phyloP scores from a whole-genome alignment of 108 stramenopile genomes.

The Fistulifera pelliculosa region DNA sequence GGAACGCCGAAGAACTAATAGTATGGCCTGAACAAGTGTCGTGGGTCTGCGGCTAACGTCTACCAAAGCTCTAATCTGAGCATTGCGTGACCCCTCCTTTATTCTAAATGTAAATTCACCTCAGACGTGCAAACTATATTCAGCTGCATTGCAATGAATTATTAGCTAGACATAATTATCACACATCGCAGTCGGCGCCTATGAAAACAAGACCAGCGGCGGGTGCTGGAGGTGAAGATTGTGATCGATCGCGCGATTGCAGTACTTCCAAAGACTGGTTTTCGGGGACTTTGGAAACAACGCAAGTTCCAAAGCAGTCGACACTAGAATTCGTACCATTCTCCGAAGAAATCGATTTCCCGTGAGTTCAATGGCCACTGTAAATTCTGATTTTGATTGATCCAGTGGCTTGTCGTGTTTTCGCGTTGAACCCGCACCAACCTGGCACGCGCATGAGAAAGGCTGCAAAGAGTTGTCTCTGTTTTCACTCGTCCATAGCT shows the following conservation, averaged over 20 bases:
- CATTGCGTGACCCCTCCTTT: too few relatives aligned
- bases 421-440: constrained; percentile 18
- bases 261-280: constrained; percentile 34
- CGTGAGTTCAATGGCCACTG: constrained; percentile 59
- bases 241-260: constrained; percentile 25
- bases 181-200: neutral
- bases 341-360: constrained; percentile 73
- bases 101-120: too few relatives aligned
- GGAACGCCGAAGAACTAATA: too few relatives aligned
- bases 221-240: constrained; percentile 38
- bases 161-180: too few relatives aligned
- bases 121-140: too few relatives aligned
- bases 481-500: constrained; percentile 71
- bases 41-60: too few relatives aligned
- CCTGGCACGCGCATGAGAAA: constrained; percentile 44
- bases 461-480: constrained; percentile 40
- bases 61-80: too few relatives aligned
- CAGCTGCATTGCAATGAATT: too few relatives aligned
- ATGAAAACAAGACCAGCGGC: constrained; percentile 65
- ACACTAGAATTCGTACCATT: constrained; percentile 66
- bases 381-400: constrained; percentile 11
- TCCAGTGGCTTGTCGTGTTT: neutral
- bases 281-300: constrained; percentile 1
- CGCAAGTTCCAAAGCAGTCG: constrained; percentile 37
- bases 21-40: too few relatives aligned